Base-by-base conservation (phyloP, 768 basidiomycete genomes). In the Saitozyma sp. region DNA sequence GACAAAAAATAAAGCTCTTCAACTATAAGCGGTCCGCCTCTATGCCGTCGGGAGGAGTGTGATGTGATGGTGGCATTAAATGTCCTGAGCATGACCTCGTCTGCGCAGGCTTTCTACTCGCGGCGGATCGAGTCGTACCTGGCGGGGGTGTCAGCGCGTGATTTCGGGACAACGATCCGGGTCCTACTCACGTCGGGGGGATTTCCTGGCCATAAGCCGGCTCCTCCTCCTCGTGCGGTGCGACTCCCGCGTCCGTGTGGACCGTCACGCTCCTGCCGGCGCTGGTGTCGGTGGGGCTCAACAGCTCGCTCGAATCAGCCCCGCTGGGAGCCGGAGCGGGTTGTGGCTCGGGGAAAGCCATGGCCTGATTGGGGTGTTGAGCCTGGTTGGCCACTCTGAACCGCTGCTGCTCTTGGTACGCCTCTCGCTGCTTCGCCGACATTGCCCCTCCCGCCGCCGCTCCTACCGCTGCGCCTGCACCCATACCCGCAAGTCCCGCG, bases 141-240 rank as follows among this genome's bases (percentile, higher is more conserved):
- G 60, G 16, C 7, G 17, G 38, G 17, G 42, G 46, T 9, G 20
- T 61, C 59, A 54, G 56, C 61, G 29, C 17, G n/a, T 11, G 29
- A 17, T 0, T 9, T 1, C 14, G 8, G 49, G 29, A n/a, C n/a
- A n/a, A 42, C 13, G 11, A 29, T n/a, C 14, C 19, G 9, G 3
- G 5, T 29, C 5, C 29, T 29, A 77, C 78, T 79, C 60, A 79
- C 78, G 76, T 76, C 17, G 78, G 78, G 10, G 78, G 78, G 40
- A 79, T 65, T 61, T 79, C 78, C 29, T 48, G 58, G 19, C 63
- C 68, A 40, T 49, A 54, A 6, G 42, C 50, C 19, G 57, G 62
- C 51, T 67, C 69, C 17, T 69, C 71, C 6, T 69, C 69, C 46
- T 67, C 61, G n/a, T 46, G 51, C 7, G 58, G 39, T 42, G 67